Evolutionary conservation across 2,329 filamentous ascomycete genomes (phyloP).

Genomic region (Trichophyton mentagrophytes): DNA sequence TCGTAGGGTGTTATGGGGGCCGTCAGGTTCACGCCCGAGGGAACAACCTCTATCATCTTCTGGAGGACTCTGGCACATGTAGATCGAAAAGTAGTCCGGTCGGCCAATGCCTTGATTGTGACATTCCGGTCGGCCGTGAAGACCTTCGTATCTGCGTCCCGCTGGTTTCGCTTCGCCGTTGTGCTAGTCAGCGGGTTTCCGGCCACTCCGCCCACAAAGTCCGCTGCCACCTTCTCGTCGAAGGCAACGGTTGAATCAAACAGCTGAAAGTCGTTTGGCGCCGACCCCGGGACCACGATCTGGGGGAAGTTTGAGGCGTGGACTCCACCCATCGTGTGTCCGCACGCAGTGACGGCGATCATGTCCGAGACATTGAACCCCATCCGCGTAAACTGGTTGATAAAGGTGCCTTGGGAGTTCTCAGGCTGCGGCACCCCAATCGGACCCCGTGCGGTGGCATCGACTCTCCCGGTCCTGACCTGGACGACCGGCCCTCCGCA

Average conservation of each 20-base stretch:
- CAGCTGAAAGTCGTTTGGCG: constrained; percentile 7
- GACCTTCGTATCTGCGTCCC: constrained; percentile 11
- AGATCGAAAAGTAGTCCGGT: constrained; percentile 5
- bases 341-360: constrained; percentile 10
- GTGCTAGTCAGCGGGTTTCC: constrained; percentile 7
- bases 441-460: constrained; percentile 8
- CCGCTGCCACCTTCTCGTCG: constrained; percentile 10
- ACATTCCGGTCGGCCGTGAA: constrained; percentile 9
- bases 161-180: constrained; percentile 6
- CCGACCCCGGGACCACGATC: constrained; percentile 5
- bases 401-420: constrained; percentile 11
- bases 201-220: constrained; percentile 5
- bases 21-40: constrained; percentile 6
- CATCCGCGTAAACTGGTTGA: constrained; percentile 11
- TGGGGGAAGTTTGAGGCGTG: constrained; percentile 9
- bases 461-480: constrained; percentile 8
- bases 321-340: constrained; percentile 11
- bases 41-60: constrained; percentile 12
- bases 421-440: constrained; percentile 9
- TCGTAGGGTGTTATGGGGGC: constrained; percentile 10
- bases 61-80: constrained; percentile 9
- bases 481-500: constrained; percentile 10
- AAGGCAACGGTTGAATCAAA: constrained; percentile 7
- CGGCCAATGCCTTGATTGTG: constrained; percentile 7
- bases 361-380: constrained; percentile 11